Evolutionary conservation across 805 yeast species (phyloP).

Genomic region (Metschnikowia noctiluminum): DNA sequence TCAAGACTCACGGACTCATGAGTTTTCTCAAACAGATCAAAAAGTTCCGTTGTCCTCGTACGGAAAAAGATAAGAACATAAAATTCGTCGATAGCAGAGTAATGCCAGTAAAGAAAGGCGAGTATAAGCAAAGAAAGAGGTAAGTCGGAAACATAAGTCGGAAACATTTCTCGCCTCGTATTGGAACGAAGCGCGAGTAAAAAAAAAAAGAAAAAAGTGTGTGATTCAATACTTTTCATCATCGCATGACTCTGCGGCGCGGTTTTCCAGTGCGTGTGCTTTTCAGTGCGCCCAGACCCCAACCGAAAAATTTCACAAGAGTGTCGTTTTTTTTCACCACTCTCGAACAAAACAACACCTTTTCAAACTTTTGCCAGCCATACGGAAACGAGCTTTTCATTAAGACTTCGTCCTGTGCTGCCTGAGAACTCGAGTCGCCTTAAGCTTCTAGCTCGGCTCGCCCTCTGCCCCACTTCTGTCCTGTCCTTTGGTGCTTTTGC

Average conservation of each 20-base stretch:
- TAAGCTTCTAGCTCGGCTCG: slow-evolving; percentile 6
- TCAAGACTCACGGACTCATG: too few species aligned
- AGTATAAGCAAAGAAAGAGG: too few species aligned
- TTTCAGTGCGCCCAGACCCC: slow-evolving; percentile 3
- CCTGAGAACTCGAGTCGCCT: slow-evolving; percentile 8
- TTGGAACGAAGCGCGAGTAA: too few species aligned
- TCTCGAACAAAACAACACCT: slow-evolving; percentile 1
- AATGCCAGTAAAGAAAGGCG: too few species aligned
- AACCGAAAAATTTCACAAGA: slow-evolving; percentile 3
- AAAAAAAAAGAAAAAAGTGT: background rate
- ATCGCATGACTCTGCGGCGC: too few species aligned
- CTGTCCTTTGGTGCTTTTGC: slow-evolving; percentile 9
- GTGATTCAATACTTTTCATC: background rate
- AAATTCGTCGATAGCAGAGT: too few species aligned
- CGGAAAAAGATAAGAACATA: too few species aligned
- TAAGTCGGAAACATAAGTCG: too few species aligned
- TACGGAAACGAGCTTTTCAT: slow-evolving; percentile 35
- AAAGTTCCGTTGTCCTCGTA: too few species aligned
- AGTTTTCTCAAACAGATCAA: too few species aligned
- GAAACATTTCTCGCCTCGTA: too few species aligned
- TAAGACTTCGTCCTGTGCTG: slow-evolving; percentile 32
- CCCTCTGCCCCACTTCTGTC: slow-evolving; percentile 4
- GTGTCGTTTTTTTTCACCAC: background rate
- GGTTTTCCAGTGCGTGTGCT: too few species aligned
- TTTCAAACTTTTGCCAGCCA: slow-evolving; percentile 6